These are phyloP conservation scores for Coemansia sp. DNA, from an alignment of 192 early-diverging fungal species.

Conservation along the genomic window DNA sequence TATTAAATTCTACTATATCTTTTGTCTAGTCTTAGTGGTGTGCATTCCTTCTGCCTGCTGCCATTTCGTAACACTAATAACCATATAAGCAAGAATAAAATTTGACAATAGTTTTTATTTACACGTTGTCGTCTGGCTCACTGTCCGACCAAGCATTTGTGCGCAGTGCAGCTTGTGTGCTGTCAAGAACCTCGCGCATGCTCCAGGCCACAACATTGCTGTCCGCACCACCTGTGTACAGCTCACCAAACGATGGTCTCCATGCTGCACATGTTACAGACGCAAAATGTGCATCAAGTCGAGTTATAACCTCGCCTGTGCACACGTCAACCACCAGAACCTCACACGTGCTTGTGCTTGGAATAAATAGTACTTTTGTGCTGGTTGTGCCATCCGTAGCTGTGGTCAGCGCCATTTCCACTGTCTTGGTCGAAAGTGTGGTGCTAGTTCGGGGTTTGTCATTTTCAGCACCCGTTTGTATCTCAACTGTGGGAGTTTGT, in stretches of 20 bases:
- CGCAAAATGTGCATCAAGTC: slow-evolving; percentile 65
- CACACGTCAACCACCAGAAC: slow-evolving; percentile 62
- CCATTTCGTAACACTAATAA: no score
- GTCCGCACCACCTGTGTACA: slow-evolving; percentile 65
- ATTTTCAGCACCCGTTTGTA: neutral
- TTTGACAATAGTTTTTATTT: no score
- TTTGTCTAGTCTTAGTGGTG: no score
- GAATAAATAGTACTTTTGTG: slow-evolving; percentile 57
- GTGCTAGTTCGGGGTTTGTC: neutral
- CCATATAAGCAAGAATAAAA: no score
- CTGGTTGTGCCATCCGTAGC: slow-evolving; percentile 12
- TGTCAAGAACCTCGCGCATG: slow-evolving; percentile 25
- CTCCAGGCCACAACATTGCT: slow-evolving; percentile 61
- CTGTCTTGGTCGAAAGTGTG: neutral
- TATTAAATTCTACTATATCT: no score
- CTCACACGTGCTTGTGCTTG: slow-evolving; percentile 50
- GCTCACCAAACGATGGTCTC: slow-evolving; percentile 57
- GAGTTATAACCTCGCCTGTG: slow-evolving; percentile 56
- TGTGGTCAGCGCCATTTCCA: slow-evolving; percentile 48
- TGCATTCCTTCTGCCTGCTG: no score
- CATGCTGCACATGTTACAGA: slow-evolving; percentile 60
- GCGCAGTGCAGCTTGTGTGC: slow-evolving; percentile 18
- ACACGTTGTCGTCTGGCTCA: neutral
- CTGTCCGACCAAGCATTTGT: slow-evolving; percentile 38
- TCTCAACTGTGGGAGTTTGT: neutral